Evolutionary conservation across 2,329 filamentous ascomycete species (phyloP).

Genomic region (Epicoccum sorghinum): DNA sequence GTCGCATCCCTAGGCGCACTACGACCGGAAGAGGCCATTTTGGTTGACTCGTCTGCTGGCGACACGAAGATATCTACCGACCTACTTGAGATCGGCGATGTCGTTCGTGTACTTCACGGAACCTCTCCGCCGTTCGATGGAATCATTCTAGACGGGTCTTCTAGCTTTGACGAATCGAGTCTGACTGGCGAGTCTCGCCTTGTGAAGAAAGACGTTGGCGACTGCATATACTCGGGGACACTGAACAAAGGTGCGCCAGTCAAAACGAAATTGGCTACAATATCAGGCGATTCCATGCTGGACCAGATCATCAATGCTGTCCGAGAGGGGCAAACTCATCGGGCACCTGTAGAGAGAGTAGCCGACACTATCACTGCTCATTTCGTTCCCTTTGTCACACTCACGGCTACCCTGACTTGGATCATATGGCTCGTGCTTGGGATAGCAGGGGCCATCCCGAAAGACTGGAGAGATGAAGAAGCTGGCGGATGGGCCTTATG

Average conservation of each 20-base stretch:
- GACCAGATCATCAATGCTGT: slow-evolving; percentile 80
- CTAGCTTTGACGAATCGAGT: slow-evolving; percentile 86
- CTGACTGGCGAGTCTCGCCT: slow-evolving; percentile 79
- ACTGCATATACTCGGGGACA: slow-evolving; percentile 74
- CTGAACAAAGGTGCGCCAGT: slow-evolving; percentile 72
- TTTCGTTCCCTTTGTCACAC: slow-evolving; percentile 75
- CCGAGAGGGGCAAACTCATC: slow-evolving; percentile 75
- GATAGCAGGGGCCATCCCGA: slow-evolving; percentile 62
- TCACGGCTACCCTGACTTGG: slow-evolving; percentile 75
- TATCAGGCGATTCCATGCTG: slow-evolving; percentile 74
- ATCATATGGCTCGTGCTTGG: slow-evolving; percentile 72
- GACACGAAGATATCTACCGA: slow-evolving; percentile 64
- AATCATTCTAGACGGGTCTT: slow-evolving; percentile 59
- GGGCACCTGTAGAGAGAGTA: slow-evolving; percentile 76
- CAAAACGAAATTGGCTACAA: slow-evolving; percentile 67
- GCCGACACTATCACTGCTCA: slow-evolving; percentile 76
- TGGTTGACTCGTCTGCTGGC: slow-evolving; percentile 60
- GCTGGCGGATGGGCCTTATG: slow-evolving; percentile 73
- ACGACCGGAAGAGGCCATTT: slow-evolving; percentile 74
- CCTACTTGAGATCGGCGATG: slow-evolving; percentile 61
- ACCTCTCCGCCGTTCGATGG: slow-evolving; percentile 87
- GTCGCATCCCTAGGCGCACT: slow-evolving; percentile 80
- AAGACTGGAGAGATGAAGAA: slow-evolving; percentile 59
- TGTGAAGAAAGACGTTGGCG: slow-evolving; percentile 67
- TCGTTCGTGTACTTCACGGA: slow-evolving; percentile 76